A percentile compares a stretch with the other conserved stretches of the same genome.
Evolutionary conservation across 805 yeast species (phyloP).

Genomic region (Wickerhamiella parazyma): DNA sequence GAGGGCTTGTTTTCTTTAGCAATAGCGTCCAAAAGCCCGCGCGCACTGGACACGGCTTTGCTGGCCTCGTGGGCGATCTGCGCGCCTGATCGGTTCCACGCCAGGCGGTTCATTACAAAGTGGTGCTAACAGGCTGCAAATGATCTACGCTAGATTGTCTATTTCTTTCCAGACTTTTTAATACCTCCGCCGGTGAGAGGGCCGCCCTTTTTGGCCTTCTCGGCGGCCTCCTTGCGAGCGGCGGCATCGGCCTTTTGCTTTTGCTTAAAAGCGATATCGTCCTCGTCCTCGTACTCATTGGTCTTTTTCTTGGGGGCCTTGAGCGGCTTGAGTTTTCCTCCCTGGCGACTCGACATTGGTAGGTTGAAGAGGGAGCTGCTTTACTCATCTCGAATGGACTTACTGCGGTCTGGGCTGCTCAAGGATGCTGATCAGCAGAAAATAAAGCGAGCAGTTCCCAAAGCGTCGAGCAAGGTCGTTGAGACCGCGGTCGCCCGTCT

Average conservation of each 20-base stretch:
- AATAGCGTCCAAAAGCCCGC: not conserved
- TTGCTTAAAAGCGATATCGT: conserved; percentile 78
- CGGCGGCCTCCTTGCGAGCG: conserved; percentile 82
- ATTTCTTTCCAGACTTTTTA: conserved; percentile 46
- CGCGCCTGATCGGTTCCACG: conserved; percentile 1
- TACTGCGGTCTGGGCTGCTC: conserved; percentile 19
- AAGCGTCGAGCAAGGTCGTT: conserved; percentile 69
- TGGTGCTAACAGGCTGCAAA: too few relatives aligned
- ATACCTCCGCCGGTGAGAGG: conserved; percentile 91
- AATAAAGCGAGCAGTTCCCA: conserved; percentile 79
- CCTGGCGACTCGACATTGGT: conserved; percentile 88
- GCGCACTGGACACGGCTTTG: not conserved
- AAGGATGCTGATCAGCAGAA: conserved; percentile 63
- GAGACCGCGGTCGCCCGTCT: conserved; percentile 85
- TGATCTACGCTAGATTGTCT: conserved; percentile 1
- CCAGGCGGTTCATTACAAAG: conserved; percentile 2
- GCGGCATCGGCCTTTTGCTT: conserved; percentile 92
- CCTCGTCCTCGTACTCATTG: conserved; percentile 57
- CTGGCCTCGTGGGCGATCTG: not conserved
- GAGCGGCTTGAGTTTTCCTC: conserved; percentile 86
- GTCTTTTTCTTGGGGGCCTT: conserved; percentile 78
- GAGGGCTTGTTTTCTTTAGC: conserved; percentile 5
- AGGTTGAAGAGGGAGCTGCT: not conserved
- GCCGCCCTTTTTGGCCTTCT: conserved; percentile 77
- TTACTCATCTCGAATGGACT: conserved; percentile 5